Conservation (phyloP, 78 protist species). For the Polysphondylium violaceum region DNA sequence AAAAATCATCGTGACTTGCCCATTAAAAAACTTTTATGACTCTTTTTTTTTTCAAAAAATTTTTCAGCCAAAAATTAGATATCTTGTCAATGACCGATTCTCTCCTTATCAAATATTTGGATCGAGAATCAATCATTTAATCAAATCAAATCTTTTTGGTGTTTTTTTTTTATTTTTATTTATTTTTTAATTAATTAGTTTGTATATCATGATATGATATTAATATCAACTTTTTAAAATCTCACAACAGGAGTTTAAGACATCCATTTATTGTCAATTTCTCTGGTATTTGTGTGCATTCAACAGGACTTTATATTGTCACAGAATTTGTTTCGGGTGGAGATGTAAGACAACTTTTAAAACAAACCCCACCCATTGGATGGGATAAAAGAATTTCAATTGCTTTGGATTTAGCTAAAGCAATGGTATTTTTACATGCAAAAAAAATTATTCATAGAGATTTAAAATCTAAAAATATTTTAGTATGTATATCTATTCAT, state of each 20-base stretch:
- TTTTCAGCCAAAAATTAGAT: too few relatives aligned
- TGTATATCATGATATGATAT: not conserved
- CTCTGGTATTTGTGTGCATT: slow-evolving; percentile 78
- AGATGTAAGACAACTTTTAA: slow-evolving; percentile 69
- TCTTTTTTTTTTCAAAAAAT: not conserved
- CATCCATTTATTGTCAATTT: slow-evolving; percentile 81
- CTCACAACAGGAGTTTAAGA: slow-evolving; percentile 49
- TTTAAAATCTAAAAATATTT: slow-evolving; percentile 76
- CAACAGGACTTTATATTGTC: slow-evolving; percentile 74
- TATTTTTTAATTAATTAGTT: not conserved
- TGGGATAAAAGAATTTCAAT: slow-evolving; percentile 79
- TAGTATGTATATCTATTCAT: slow-evolving; percentile 40
- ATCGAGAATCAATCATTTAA: too few relatives aligned
- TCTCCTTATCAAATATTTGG: too few relatives aligned
- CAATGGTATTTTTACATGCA: slow-evolving; percentile 73
- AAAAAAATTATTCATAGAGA: slow-evolving; percentile 82
- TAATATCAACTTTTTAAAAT: not conserved
- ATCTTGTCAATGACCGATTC: too few relatives aligned
- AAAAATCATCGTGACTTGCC: too few relatives aligned
- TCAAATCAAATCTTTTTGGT: not conserved
- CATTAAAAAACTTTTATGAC: too few relatives aligned
- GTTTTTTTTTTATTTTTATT: not conserved
- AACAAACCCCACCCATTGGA: slow-evolving; percentile 51
- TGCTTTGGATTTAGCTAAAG: slow-evolving; percentile 76
- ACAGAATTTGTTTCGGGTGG: slow-evolving; percentile 86